Base-by-base conservation (phyloP, 768 basidiomycete genomes). In the Podaxis sp. region DNA sequence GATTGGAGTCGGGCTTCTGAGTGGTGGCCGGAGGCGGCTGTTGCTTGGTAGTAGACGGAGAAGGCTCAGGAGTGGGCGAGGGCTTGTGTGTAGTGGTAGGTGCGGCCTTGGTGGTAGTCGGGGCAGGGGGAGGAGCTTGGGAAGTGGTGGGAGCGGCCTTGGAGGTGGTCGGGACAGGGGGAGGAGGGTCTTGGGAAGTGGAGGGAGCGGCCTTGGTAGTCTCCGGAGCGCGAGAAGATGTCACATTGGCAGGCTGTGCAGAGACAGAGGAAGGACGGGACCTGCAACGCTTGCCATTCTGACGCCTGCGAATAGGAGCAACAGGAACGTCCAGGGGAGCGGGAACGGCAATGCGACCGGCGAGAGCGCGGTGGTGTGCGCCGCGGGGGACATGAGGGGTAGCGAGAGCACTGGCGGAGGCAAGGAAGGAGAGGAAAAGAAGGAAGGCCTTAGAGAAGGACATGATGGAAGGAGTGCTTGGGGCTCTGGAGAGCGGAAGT, bases 401-500 rank as follows among this genome's bases (percentile, higher is more conserved):
- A 20, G 78, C 74, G 66, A 80, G 75, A 40, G 76, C 78, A 56
- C 68, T 65, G 64, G 72, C 71, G 53, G 74, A 72, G 67, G 66
- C 75, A 49, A 79, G 74, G 73, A 84, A 66, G 66, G 80, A 74
- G 69, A 82, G 64, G 69, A 83, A 63, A 65, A 84, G 67, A 67
- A 82, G 65, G 70, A 86, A 44, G 68, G 74, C 67, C 68, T 77
- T 80, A 66, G 74, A 10, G 75, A 82, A 72, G 67, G 78, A 78
- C 76, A 80, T 81, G 67, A 63, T 38, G 40, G 57, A 66, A 65
- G 40, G 58, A 64, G 59, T 60, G 65, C 22, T 24, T 56, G 44
- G 40, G 53, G 55, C 24, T 46, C 46, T 63, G 28, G 6, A 55
- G 51, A 13, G 48, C 59, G 56, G 55, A 46, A 59, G 48, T 62